Evolutionary conservation across 2,329 filamentous ascomycete species (phyloP), one percentile per base, ranked within the genome.

Genomic region (Penicillium sp.): DNA sequence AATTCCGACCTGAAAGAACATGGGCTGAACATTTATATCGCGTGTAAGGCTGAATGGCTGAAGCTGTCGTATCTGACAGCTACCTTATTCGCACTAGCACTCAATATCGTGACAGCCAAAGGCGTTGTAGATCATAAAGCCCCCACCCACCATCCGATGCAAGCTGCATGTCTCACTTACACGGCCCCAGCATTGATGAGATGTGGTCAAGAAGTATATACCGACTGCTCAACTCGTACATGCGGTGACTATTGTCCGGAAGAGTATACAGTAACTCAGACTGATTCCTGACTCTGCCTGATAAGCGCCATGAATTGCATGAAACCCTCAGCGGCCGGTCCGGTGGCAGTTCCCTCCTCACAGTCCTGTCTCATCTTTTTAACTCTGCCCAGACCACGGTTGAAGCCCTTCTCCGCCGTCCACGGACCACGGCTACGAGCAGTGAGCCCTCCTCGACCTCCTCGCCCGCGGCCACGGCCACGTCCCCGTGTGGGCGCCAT

Each of bases 341-440:
- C 64, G 11, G 60, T 64, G 44, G 64, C 65, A 11, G 54, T 42
- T 8, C 66, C 68, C 30, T 63, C 64, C 41, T 73, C 70, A 28
- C 68, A 71, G 37, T 60, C 57, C 36, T 68, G 66, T 39, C 71
- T 66, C 46, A 64, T 61, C 47, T 68, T 69, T 36, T 64, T 63
- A 45, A 73, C 68, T 53, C 64, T 71, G 14, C 66, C 70, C 30
- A 73, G 44, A 2, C 70, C 71, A 14, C 71, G 65, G 22, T 71
- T 73, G 49, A 73, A 73, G 4, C 71, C 71, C 52, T 72, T 74
- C 53, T 73, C 71, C 10, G 64, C 56, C 5, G 68, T 73, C 71
- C 71, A 73, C 9, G 63, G 60, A 13, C 70, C 69, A 48, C 64
- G 61, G 45, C 60, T 61, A 18, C 64, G 62, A 34, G 61, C 59